Conservation (phyloP, 164 flowering plant species). For the Tinospora cordifolia region DNA sequence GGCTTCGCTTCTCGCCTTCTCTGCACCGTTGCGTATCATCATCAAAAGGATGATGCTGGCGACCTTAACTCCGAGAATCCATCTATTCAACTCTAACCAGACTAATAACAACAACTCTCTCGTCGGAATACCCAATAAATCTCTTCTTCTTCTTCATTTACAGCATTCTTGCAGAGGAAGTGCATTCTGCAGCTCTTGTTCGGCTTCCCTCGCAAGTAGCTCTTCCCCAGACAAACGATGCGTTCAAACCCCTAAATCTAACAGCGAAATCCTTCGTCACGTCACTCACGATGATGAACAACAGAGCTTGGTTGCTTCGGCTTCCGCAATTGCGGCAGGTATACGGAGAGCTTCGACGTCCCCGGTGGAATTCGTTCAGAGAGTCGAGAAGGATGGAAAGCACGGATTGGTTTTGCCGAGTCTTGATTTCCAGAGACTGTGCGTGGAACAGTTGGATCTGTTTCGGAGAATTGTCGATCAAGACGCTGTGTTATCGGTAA, state of each 20-base stretch:
- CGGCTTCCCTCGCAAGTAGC: constrained; percentile 12
- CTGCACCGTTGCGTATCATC: not conserved
- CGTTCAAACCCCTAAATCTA: constrained; percentile 13
- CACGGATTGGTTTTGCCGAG: constrained; percentile 54
- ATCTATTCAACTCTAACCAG: constrained; percentile 3
- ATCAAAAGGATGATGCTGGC: constrained; percentile 25
- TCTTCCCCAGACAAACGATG: constrained; percentile 7
- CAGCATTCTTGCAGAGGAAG: constrained; percentile 1
- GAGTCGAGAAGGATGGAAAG: constrained; percentile 36
- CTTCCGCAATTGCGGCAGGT: constrained; percentile 61
- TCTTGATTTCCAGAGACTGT: constrained; percentile 67
- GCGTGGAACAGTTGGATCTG: constrained; percentile 68
- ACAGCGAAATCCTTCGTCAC: constrained; percentile 18
- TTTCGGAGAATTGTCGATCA: constrained; percentile 64
- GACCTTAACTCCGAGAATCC: constrained; percentile 12
- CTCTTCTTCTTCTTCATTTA: not conserved
- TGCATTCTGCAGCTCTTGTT: constrained; percentile 3
- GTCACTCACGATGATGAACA: constrained; percentile 22
- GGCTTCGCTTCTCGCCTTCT: not conserved
- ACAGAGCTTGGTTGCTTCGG: constrained; percentile 42
- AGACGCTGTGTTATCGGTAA: constrained; percentile 57
- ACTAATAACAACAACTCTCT: not conserved
- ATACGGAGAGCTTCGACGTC: constrained; percentile 55
- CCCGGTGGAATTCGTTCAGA: constrained; percentile 61
- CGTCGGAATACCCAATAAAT: not conserved